phyloP scores from a whole-genome alignment of 2,329 filamentous ascomycete genomes.

The Pseudogymnoascus sp. region DNA sequence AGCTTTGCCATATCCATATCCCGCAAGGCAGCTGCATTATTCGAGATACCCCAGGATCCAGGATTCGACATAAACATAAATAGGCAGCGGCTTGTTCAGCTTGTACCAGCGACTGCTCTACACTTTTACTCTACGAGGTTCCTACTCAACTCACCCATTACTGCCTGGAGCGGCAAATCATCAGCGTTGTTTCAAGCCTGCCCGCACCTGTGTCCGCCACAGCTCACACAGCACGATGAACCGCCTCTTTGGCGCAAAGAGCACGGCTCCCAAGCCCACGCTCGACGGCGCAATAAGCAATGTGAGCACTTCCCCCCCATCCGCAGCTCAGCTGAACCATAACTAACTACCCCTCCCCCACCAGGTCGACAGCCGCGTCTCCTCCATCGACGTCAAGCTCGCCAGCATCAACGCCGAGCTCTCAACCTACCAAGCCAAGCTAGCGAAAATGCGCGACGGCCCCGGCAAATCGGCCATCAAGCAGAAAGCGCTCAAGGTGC shows the following conservation, averaged over 20 bases:
- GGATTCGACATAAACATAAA: not conserved
- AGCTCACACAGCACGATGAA: constrained; percentile 58
- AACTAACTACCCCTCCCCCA: constrained; percentile 19
- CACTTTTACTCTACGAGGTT: not conserved
- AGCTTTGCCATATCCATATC: not conserved
- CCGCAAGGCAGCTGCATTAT: not conserved
- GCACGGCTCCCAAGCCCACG: constrained; percentile 79
- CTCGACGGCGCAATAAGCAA: constrained; percentile 75
- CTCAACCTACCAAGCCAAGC: constrained; percentile 75
- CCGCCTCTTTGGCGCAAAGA: constrained; percentile 85
- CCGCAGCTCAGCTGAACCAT: not conserved
- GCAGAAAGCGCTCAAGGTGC: constrained; percentile 86
- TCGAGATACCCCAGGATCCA: not conserved
- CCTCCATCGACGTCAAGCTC: constrained; percentile 88
- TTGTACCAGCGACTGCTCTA: not conserved
- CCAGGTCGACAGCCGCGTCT: constrained; percentile 70
- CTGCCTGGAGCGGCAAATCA: constrained; percentile 3
- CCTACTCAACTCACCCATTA: not conserved
- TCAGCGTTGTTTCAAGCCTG: not conserved
- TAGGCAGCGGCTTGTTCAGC: not conserved
- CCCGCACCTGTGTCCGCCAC: not conserved
- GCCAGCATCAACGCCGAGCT: constrained; percentile 88
- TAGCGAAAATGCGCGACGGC: constrained; percentile 88
- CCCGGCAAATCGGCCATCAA: constrained; percentile 89
- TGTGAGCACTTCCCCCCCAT: constrained; percentile 38